Base-by-base conservation (phyloP, 371 early-diverging fungal genomes). In the Mucor saturninus region DNA sequence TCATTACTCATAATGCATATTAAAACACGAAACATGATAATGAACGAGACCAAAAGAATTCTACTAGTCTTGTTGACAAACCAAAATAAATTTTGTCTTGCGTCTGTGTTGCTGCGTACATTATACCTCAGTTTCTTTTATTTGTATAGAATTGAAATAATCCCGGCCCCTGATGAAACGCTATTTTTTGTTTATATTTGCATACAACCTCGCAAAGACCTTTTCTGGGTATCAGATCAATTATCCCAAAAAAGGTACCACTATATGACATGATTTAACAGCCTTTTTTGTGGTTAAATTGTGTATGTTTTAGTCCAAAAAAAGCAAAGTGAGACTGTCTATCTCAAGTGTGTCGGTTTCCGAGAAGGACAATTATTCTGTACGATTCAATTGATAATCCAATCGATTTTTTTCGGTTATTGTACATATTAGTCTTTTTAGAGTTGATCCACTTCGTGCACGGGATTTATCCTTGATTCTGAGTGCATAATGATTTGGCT, bases 361-460 rank as follows among this genome's bases (percentile, higher is more conserved):
- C 15, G 15, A 43, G 15, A 43, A 35, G 8, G 4, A 4, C 35
- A 35, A 6, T 35, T 35, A 8, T 35, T 35, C 35, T 4, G 35
- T 6, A 35, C 35, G 35, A 35, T 35, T 8, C 35, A 35, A 35
- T 35, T 35, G 35, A 35, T 6, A 35, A 35, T 35, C 35, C 35
- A 35, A 35, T 35, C n/a, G 43, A 42, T n/a, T 42, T 42, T n/a
- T 11, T 10, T 42, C 11, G 13, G 43, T 42, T 42, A 11, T 42
- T 42, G 43, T 21, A 46, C 46, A 46, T 46, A 46, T 46, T 46
- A 21, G 21, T 35, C 35, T 50, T 50, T 50, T 50, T 50, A 50
- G 10, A 50, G 50, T 50, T 50, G 50, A 50, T 50, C 50, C 50
- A 50, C 50, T 50, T 50, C 50, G 50, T 50, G 50, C 50, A 50